Evolutionary conservation across 176 grass and related monocot species (phyloP), one percentile per base, ranked within the genome.

Genomic region (Themeda triandra): DNA sequence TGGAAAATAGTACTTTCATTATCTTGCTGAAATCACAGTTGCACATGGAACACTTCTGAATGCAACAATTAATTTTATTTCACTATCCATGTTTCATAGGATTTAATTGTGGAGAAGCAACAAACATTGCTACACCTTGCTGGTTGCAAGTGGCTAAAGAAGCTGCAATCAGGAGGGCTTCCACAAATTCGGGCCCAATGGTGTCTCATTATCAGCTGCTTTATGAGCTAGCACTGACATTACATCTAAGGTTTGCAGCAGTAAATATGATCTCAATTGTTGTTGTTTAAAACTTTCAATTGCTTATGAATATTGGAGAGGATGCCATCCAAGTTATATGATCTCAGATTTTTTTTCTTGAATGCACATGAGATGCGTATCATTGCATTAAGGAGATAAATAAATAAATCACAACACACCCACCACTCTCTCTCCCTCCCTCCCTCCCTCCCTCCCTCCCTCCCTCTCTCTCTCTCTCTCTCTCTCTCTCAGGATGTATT

Each of bases 141-240:
- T 99, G 96, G 96, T 92, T 99, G 82, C 82, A 88, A 66, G 91
- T 99, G 69, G 96, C 96, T 78, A 99, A 99, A 92, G 93, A 99
- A 81, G 96, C 96, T 89, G 96, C 96, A 85, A 92, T 99, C 84
- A 84, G 96, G 88, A 96, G 96, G 89, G 96, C 96, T 96, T 99
- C 96, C 51, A 96, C 94, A 83, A 99, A 99, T 88, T 94, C 86
- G 82, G 91, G 91, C 75, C 96, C 96, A 33, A 91, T 99, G 96
- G 92, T 99, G 59, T 99, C 96, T 89, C 96, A 99, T 89, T 99
- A 94, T 94, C 96, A 99, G 78, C 92, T 99, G 62, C 96, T 99
- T 87, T 96, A 99, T 81, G 70, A 92, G 65, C 82, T 99, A 87
- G 91, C 96, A 89, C 51, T 96, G 39, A 96, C 96, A 86, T 90